Conservation (phyloP, 2,329 filamentous ascomycete species). For the Ophiocordyceps camponoti-floridani region DNA sequence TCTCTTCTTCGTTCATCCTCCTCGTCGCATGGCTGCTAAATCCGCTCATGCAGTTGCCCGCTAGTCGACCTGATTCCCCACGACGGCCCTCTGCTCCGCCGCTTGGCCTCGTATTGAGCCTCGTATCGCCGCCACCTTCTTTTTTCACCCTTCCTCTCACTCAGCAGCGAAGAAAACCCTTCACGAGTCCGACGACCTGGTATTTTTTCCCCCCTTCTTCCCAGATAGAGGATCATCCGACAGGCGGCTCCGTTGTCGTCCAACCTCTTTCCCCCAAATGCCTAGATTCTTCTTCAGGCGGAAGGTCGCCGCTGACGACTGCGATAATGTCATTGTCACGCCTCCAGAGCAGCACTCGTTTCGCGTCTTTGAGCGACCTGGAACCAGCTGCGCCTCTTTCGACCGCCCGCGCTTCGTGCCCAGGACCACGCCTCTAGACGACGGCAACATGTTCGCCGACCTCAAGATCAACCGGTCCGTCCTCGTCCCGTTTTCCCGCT, state of each 20-base stretch:
- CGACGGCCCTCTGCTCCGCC: background rate
- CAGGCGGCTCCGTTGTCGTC: no score
- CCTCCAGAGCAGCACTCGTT: slow-evolving; percentile 31
- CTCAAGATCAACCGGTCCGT: slow-evolving; percentile 37
- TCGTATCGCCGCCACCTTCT: background rate
- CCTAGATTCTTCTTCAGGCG: slow-evolving; percentile 44
- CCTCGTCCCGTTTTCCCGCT: slow-evolving; percentile 1
- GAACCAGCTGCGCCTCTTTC: slow-evolving; percentile 27
- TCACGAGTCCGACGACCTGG: background rate
- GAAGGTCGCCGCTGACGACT: slow-evolving; percentile 38
- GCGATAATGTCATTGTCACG: slow-evolving; percentile 27
- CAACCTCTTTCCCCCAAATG: slow-evolving; percentile 22
- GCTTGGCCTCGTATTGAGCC: slow-evolving; percentile 2
- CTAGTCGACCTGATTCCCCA: slow-evolving; percentile 1
- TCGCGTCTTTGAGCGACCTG: slow-evolving; percentile 36
- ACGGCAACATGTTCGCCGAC: slow-evolving; percentile 39
- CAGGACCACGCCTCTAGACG: slow-evolving; percentile 20
- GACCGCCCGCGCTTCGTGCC: slow-evolving; percentile 26
- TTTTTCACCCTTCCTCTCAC: no score
- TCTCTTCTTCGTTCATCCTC: slow-evolving; percentile 1
- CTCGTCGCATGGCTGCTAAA: background rate
- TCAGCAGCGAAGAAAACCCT: background rate
- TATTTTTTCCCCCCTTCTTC: background rate
- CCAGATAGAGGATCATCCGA: no score
- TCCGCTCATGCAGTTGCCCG: slow-evolving; percentile 10